Base-by-base conservation (phyloP, 371 early-diverging fungal species). In the Sanchytrium tribonematis region DNA sequence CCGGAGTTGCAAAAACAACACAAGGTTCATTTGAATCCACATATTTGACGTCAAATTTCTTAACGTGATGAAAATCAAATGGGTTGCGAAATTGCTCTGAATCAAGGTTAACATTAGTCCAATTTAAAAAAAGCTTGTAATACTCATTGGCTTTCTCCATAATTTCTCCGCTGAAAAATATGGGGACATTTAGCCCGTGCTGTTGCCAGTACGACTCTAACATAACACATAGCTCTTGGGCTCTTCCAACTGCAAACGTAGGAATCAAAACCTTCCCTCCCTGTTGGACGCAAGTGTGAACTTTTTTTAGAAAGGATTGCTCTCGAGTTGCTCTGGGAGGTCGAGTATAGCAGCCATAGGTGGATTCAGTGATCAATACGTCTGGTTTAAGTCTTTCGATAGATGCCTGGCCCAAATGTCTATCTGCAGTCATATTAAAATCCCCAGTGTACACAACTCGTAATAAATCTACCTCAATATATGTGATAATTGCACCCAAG, bases 251-350 rank as follows among this genome's bases (percentile, higher is more conserved):
- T 1, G 97, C 94, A 84, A 94, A 96, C 22, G 89, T 89, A 0
- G 97, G 97, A 66, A 97, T 90, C 66, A 97, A 80, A 2, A 93
- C 93, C 68, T 93, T 92, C 28, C 97, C 97, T 2, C 92, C 92
- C 17, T 80, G 79, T 0, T 79, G 72, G 0, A 97, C 87, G 74
- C 90, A 89, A 67, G 87, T 83, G 72, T 91, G 87, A 12, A 96
- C 87, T 69, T 90, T 89, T 69, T 88, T 85, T 30, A 95, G 72
- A 73, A 97, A 94, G 68, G 90, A 91, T 68, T 91, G 82, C 77
- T 95, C 97, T 71, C 92, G 83, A 1, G 88, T 82, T 31, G 91
- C 82, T 70, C 90, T 89, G 29, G 95, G 91, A 73, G 93, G 94
- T 69, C 95, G 86, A 68, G 91, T 87, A 22, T 89, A 88, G n/a